These are phyloP conservation scores for Neoboletus brunneissimus DNA, from an alignment of 768 basidiomycete genomes.

Conservation along the genomic window DNA sequence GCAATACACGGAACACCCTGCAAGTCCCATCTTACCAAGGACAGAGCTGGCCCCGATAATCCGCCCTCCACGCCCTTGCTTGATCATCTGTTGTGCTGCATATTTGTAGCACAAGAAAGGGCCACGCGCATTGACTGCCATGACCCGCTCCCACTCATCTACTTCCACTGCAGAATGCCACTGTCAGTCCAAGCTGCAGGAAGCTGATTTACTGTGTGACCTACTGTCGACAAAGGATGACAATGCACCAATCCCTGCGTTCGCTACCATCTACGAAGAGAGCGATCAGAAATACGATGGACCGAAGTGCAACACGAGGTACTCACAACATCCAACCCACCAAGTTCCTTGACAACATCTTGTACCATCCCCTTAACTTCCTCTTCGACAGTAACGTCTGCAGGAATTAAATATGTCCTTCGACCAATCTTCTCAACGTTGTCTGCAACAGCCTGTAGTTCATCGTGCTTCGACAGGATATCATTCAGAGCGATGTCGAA, in stretches of 20 bases:
- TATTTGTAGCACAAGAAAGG: constrained; percentile 60
- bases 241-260: constrained; percentile 1
- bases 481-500: constrained; percentile 33
- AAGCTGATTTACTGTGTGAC: background rate
- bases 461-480: constrained; percentile 13
- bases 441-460: constrained; percentile 10
- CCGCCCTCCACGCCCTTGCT: constrained; percentile 47
- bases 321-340: constrained; percentile 7
- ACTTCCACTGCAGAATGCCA: background rate
- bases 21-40: background rate
- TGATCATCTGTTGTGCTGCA: constrained; percentile 58
- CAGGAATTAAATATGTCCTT: constrained; percentile 14
- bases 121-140: constrained; percentile 48
- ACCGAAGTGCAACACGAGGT: background rate
- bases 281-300: too few relatives aligned
- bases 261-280: constrained; percentile 16
- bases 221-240: background rate
- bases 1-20: constrained; percentile 18
- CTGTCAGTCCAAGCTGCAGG: background rate
- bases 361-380: constrained; percentile 10
- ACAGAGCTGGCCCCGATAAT: constrained; percentile 44
- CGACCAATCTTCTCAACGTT: constrained; percentile 10
- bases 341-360: background rate
- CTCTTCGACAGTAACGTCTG: constrained; percentile 8
- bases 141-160: constrained; percentile 2